phyloP scores from a whole-genome alignment of 78 protist genomes.

The Reticulomyxa filosa region DNA sequence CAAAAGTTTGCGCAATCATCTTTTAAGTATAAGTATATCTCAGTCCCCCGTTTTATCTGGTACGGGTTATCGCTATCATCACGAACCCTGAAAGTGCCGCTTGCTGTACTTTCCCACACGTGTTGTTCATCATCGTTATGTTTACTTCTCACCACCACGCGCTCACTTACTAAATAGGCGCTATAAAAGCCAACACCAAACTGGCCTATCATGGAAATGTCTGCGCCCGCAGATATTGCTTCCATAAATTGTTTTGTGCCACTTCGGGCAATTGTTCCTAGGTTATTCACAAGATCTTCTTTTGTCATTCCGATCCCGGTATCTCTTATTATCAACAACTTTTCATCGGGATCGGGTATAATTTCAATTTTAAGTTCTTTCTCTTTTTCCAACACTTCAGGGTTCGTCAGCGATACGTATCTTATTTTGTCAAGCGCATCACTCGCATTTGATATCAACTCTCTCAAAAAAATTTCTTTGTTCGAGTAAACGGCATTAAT shows the following conservation, averaged over 20 bases:
- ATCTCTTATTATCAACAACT: conserved; percentile 77
- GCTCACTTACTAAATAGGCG: conserved; percentile 95
- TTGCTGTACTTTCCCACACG: conserved; percentile 95
- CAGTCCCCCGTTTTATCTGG: conserved; percentile 87
- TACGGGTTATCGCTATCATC: conserved; percentile 32
- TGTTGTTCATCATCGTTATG: conserved; percentile 93
- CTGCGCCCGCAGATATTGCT: conserved; percentile 81
- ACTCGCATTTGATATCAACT: conserved; percentile 91
- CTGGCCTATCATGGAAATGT: conserved; percentile 95
- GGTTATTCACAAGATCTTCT: conserved; percentile 86
- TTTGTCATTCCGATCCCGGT: conserved; percentile 99
- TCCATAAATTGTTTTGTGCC: conserved; percentile 96
- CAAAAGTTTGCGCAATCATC: too few species aligned
- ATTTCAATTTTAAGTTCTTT: conserved; percentile 72
- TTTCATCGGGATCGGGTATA: conserved; percentile 70
- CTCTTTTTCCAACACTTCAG: conserved; percentile 50
- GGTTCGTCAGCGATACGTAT: conserved; percentile 77
- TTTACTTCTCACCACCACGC: conserved; percentile 84
- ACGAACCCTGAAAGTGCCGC: conserved; percentile 85
- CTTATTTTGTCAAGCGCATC: conserved; percentile 88
- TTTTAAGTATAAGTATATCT: conserved; percentile 75
- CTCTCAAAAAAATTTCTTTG: conserved; percentile 96
- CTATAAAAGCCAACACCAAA: conserved; percentile 99
- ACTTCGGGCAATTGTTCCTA: conserved; percentile 98
- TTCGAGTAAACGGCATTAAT: conserved; percentile 97